Percentiles rank a stretch among this genome's conserved stretches.
Evolutionary conservation across 2,329 filamentous ascomycete species (phyloP).

Genomic region (Trichoderma sp.): DNA sequence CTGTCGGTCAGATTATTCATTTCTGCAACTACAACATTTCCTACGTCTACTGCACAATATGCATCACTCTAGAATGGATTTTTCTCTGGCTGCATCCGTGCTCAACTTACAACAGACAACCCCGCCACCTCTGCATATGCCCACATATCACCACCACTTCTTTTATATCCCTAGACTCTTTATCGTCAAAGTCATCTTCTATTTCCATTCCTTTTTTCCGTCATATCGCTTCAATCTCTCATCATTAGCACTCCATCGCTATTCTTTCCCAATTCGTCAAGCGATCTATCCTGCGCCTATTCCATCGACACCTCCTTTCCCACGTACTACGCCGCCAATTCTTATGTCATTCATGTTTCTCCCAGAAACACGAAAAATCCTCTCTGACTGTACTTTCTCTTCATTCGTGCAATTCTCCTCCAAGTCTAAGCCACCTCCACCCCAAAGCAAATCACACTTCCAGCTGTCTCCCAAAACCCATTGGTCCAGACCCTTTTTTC

Average conservation of each 20-base stretch:
- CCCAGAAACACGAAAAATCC: not conserved
- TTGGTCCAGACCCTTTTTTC: not conserved
- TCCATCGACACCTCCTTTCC: not conserved
- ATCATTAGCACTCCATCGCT: not conserved
- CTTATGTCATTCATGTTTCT: conserved; percentile 22
- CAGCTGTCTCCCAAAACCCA: not conserved
- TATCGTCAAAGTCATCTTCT: not conserved
- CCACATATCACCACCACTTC: not conserved
- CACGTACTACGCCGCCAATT: conserved; percentile 5
- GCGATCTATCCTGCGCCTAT: not conserved
- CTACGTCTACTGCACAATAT: not conserved
- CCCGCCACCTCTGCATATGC: not conserved
- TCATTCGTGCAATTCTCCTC: not conserved
- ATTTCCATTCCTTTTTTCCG: no score
- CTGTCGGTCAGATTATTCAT: not conserved
- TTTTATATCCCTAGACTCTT: not conserved
- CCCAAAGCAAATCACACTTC: not conserved
- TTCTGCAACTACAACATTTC: not conserved
- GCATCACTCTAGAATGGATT: not conserved
- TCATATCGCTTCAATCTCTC: not conserved
- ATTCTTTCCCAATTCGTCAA: not conserved
- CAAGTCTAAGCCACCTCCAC: conserved; percentile 1
- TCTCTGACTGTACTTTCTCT: not conserved
- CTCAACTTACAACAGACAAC: not conserved
- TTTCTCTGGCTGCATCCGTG: not conserved